Evolutionary conservation across 164 flowering plant species (phyloP).

Genomic region (Akebia trifoliata): DNA sequence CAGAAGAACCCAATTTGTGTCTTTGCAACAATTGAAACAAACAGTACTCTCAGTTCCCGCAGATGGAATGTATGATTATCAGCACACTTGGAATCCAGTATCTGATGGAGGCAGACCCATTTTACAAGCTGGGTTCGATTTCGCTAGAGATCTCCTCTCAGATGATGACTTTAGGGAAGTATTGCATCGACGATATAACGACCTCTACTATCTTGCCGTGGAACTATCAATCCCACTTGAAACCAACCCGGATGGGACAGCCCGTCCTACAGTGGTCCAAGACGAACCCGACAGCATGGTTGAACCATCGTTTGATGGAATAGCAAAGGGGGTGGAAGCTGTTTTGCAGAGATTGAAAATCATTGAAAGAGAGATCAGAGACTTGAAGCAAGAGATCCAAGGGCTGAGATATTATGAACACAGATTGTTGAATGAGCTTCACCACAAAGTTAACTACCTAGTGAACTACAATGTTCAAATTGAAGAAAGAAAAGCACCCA

Average conservation of each 20-base stretch:
- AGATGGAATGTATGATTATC: slow-evolving; percentile 84
- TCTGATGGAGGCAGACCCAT: slow-evolving; percentile 56
- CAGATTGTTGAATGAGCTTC: slow-evolving; percentile 66
- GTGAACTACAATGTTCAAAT: slow-evolving; percentile 62
- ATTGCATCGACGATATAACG: slow-evolving; percentile 70
- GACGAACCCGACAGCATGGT: slow-evolving; percentile 37
- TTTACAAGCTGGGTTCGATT: slow-evolving; percentile 62
- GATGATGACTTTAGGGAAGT: slow-evolving; percentile 91
- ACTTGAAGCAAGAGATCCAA: slow-evolving; percentile 91
- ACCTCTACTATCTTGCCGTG: slow-evolving; percentile 67
- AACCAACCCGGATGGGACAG: slow-evolving; percentile 29
- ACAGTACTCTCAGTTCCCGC: slow-evolving; percentile 87
- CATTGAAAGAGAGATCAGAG: slow-evolving; percentile 81
- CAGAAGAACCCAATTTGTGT: slow-evolving; percentile 50
- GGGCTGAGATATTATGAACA: slow-evolving; percentile 85
- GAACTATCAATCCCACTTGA: slow-evolving; percentile 73
- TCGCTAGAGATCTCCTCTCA: slow-evolving; percentile 77
- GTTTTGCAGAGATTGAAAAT: slow-evolving; percentile 78
- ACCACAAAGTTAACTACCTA: slow-evolving; percentile 66
- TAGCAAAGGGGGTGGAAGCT: slow-evolving; percentile 89
- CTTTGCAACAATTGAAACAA: slow-evolving; percentile 52
- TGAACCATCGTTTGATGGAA: slow-evolving; percentile 69
- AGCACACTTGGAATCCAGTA: slow-evolving; percentile 82
- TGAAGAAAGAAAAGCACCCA: slow-evolving; percentile 89
- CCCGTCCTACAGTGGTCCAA: slow-evolving; percentile 13